These are phyloP conservation scores for Barnettozyma salicaria DNA, from an alignment of 805 yeast species.

Conservation along the genomic window DNA sequence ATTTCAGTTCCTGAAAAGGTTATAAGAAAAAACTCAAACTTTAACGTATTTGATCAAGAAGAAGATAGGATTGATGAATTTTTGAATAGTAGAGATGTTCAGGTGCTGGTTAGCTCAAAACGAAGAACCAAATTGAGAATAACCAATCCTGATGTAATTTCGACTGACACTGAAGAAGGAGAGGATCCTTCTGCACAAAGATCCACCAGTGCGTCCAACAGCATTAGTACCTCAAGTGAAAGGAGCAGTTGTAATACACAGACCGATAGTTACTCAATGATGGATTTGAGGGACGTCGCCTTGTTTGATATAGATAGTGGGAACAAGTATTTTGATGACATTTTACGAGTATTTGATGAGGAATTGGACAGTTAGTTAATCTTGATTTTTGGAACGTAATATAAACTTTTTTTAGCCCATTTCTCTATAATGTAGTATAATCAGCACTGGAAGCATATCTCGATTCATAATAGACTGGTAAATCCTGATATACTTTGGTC, in stretches of 20 bases:
- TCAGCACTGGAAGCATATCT: no score
- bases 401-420: no score
- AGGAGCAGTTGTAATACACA: not conserved
- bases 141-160: constrained; percentile 48
- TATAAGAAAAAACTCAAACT: not conserved
- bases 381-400: no score
- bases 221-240: constrained; percentile 4
- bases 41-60: constrained; percentile 11
- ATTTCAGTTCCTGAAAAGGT: constrained; percentile 1
- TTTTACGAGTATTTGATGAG: constrained; percentile 30
- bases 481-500: no score
- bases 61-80: constrained; percentile 34
- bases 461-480: no score
- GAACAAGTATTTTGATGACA: constrained; percentile 26
- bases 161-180: constrained; percentile 13
- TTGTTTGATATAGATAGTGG: constrained; percentile 15
- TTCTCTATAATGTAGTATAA: no score
- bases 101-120: constrained; percentile 62
- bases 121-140: constrained; percentile 55
- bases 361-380: not conserved
- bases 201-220: constrained; percentile 4
- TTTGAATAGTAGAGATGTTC: constrained; percentile 55
- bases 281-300: constrained; percentile 6
- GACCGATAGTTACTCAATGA: not conserved
- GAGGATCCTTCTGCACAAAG: not conserved